phyloP scores from a whole-genome alignment of 1,284 basidiomycete genomes.

The Exsudoporus floridanus region DNA sequence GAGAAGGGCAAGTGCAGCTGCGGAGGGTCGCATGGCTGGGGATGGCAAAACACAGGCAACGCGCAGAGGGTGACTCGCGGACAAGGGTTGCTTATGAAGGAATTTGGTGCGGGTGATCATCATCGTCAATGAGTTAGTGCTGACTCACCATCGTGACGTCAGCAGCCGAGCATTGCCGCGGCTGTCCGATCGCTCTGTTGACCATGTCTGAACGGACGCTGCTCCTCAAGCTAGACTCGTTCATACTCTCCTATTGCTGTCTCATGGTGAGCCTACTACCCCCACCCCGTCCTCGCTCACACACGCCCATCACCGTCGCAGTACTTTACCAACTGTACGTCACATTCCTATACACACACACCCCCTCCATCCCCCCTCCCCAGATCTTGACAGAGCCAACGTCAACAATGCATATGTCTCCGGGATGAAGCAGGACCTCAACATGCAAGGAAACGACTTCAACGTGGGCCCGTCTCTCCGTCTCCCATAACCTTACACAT shows the following conservation, averaged over 20 bases:
- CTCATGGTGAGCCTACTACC: slow-evolving; percentile 48
- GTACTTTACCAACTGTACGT: slow-evolving; percentile 67
- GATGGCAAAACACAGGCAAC: too few relatives aligned
- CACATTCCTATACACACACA: background rate
- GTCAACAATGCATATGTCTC: slow-evolving; percentile 74
- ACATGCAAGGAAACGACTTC: slow-evolving; percentile 68
- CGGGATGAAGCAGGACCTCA: slow-evolving; percentile 78
- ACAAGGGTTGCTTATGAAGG: slow-evolving; percentile 12
- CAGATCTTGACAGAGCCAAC: slow-evolving; percentile 67
- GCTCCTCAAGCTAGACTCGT: slow-evolving; percentile 48
- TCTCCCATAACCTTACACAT: background rate
- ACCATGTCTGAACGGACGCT: slow-evolving; percentile 36
- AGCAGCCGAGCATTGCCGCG: background rate
- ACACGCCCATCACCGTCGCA: slow-evolving; percentile 19
- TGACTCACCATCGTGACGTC: background rate
- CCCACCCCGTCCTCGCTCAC: background rate
- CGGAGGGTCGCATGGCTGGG: slow-evolving; percentile 12
- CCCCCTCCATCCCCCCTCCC: background rate
- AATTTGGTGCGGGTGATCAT: background rate
- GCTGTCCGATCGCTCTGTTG: too few relatives aligned
- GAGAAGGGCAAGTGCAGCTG: background rate
- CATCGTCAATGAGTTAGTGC: background rate
- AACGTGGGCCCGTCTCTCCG: slow-evolving; percentile 47
- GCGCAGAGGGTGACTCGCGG: background rate
- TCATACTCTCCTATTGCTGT: slow-evolving; percentile 68